A percentile compares a stretch with the other conserved stretches of the same genome.
These are phyloP conservation scores for Ensete glaucum DNA, from an alignment of 176 grass and related monocot species.

Conservation along the genomic window DNA sequence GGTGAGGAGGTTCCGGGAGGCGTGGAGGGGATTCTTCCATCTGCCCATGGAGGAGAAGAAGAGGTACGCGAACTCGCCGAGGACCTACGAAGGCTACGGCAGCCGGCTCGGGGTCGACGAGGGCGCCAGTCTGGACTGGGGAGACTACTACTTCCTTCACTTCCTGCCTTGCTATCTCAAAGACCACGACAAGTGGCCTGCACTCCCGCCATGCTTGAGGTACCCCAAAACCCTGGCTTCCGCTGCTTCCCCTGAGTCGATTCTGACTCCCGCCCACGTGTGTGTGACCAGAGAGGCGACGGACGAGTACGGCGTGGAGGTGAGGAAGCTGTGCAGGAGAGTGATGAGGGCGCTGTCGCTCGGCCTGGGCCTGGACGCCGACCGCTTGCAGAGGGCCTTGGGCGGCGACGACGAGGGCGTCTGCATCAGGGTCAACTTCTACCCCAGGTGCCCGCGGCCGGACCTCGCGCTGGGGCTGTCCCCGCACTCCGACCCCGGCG, in stretches of 20 bases:
- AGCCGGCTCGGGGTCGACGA: constrained; percentile 60
- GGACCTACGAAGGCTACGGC: constrained; percentile 87
- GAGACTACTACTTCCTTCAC: constrained; percentile 82
- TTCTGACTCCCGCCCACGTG: no score
- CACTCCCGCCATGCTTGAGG: constrained; percentile 36
- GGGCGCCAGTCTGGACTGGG: constrained; percentile 61
- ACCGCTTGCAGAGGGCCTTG: constrained; percentile 39
- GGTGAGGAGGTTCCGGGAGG: constrained; percentile 27
- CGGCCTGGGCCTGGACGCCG: constrained; percentile 43
- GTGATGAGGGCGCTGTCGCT: constrained; percentile 43
- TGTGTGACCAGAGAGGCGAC: constrained; percentile 37
- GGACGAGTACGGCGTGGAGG: constrained; percentile 50
- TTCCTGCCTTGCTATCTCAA: constrained; percentile 43
- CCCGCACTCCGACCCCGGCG: constrained; percentile 77
- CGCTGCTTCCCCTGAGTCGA: no score
- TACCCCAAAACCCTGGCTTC: background rate
- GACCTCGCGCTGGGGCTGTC: constrained; percentile 70
- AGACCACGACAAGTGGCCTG: constrained; percentile 72
- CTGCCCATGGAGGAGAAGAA: constrained; percentile 54
- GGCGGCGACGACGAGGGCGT: constrained; percentile 44
- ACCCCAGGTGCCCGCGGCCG: constrained; percentile 77
- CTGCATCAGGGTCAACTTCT: constrained; percentile 70
- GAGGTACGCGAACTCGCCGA: constrained; percentile 60
- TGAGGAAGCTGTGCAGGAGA: constrained; percentile 34
- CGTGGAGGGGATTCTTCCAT: constrained; percentile 54